Evolutionary conservation across 345 rosid species (phyloP).

Genomic region (Ceriops zippeliana): DNA sequence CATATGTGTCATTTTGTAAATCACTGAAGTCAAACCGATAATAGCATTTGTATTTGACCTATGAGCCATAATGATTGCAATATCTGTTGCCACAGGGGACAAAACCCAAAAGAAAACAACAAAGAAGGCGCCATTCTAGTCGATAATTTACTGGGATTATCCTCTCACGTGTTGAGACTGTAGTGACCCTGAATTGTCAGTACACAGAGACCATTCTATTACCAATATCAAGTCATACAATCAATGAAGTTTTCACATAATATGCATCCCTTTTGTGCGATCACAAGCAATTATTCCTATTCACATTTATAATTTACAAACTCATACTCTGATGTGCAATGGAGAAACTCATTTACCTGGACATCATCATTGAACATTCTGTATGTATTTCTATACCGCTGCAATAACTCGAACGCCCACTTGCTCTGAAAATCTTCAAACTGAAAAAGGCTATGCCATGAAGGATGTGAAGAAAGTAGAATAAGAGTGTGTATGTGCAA

Average conservation of each 20-base stretch:
- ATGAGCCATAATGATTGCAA: too few relatives aligned
- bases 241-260: background rate
- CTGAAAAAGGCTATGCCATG: slow-evolving; percentile 36
- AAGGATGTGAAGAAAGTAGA: slow-evolving; percentile 8
- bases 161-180: too few relatives aligned
- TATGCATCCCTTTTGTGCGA: background rate
- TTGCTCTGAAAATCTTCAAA: slow-evolving; percentile 99
- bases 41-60: background rate
- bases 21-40: background rate
- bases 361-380: slow-evolving; percentile 99
- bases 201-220: too few relatives aligned
- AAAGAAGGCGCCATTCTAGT: too few relatives aligned
- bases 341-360: slow-evolving; percentile 57
- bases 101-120: too few relatives aligned
- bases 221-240: too few relatives aligned
- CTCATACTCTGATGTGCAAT: background rate
- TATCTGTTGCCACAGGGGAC: too few relatives aligned
- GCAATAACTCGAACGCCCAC: slow-evolving; percentile 98
- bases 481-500: too few relatives aligned
- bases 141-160: too few relatives aligned
- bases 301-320: background rate
- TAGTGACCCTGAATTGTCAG: too few relatives aligned
- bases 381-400: slow-evolving; percentile 70
- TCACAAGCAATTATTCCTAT: background rate
- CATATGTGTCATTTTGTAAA: too few relatives aligned